phyloP scores from a whole-genome alignment of 306 rosid genomes.

The Argentina anserina region DNA sequence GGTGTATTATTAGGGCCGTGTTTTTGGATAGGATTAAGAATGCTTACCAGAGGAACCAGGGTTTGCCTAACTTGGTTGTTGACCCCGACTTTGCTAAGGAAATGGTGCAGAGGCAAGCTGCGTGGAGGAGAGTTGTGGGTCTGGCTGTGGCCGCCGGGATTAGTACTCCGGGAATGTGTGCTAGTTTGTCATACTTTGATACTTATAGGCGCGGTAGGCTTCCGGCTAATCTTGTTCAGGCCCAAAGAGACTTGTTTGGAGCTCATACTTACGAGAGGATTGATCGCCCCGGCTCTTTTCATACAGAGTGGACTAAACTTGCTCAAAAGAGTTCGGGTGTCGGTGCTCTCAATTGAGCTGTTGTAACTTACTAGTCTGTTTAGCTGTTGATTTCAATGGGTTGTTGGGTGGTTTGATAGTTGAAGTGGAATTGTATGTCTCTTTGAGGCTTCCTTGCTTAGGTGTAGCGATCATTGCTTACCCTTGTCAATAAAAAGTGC shows the following conservation, averaged over 20 bases:
- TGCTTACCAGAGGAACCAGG: constrained; percentile 82
- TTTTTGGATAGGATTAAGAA: constrained; percentile 91
- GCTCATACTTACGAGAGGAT: constrained; percentile 88
- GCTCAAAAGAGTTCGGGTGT: constrained; percentile 59
- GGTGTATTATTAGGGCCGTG: constrained; percentile 89
- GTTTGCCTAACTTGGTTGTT: constrained; percentile 72
- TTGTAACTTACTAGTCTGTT: constrained; percentile 22
- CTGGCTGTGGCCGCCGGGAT: constrained; percentile 79
- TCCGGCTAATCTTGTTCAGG: constrained; percentile 96
- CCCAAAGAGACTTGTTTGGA: constrained; percentile 93
- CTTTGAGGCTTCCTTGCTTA: constrained; percentile 36
- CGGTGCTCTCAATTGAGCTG: constrained; percentile 54
- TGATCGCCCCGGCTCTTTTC: constrained; percentile 82
- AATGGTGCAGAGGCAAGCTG: constrained; percentile 96
- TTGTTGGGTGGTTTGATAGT: constrained; percentile 20
- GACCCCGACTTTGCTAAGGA: constrained; percentile 89
- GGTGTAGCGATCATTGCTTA: constrained; percentile 36
- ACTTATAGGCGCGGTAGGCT: constrained; percentile 81
- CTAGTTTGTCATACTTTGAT: constrained; percentile 87
- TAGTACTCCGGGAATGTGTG: constrained; percentile 97
- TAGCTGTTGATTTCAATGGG: constrained; percentile 24
- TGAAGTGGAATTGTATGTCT: constrained; percentile 35
- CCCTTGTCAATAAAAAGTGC: constrained; percentile 45
- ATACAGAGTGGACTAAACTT: constrained; percentile 89
- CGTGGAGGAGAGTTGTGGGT: constrained; percentile 93